These are phyloP conservation scores for Suhomyces maxii DNA, from an alignment of 1,139 yeast species.

Conservation along the genomic window DNA sequence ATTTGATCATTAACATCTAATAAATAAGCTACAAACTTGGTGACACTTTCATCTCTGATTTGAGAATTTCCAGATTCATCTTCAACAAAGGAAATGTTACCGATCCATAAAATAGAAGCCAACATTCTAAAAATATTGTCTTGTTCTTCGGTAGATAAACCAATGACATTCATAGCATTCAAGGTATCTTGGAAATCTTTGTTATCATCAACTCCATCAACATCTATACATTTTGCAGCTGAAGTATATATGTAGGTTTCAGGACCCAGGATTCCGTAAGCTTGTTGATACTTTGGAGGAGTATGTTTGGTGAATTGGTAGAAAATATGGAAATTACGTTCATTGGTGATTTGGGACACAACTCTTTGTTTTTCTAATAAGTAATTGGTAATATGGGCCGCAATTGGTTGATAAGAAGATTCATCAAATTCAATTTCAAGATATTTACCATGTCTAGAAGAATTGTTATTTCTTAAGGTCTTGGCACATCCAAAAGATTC, in stretches of 20 bases:
- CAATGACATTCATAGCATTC: slow-evolving; percentile 85
- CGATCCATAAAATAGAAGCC: slow-evolving; percentile 90
- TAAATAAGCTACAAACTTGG: slow-evolving; percentile 90
- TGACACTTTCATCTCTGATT: slow-evolving; percentile 81
- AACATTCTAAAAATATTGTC: slow-evolving; percentile 85
- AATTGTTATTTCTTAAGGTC: slow-evolving; percentile 91
- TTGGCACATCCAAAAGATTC: slow-evolving; percentile 99
- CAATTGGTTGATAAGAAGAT: slow-evolving; percentile 76
- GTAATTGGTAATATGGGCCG: slow-evolving; percentile 95
- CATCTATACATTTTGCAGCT: slow-evolving; percentile 80
- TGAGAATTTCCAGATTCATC: slow-evolving; percentile 85
- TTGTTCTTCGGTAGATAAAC: slow-evolving; percentile 77
- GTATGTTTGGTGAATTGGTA: slow-evolving; percentile 95
- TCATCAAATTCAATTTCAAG: slow-evolving; percentile 86
- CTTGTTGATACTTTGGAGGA: slow-evolving; percentile 77
- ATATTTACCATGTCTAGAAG: slow-evolving; percentile 97
- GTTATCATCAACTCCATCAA: slow-evolving; percentile 81
- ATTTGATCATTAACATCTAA: slow-evolving; percentile 74
- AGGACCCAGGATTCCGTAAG: slow-evolving; percentile 88
- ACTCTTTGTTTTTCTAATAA: slow-evolving; percentile 93
- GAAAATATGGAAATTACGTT: slow-evolving; percentile 95
- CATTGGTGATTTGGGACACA: slow-evolving; percentile 87
- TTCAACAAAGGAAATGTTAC: slow-evolving; percentile 83
- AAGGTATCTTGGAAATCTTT: slow-evolving; percentile 79
- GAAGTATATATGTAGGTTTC: slow-evolving; percentile 90